Evolutionary conservation across 2,329 filamentous ascomycete genomes (phyloP).

Genomic region (Sclerotinia nivalis): DNA sequence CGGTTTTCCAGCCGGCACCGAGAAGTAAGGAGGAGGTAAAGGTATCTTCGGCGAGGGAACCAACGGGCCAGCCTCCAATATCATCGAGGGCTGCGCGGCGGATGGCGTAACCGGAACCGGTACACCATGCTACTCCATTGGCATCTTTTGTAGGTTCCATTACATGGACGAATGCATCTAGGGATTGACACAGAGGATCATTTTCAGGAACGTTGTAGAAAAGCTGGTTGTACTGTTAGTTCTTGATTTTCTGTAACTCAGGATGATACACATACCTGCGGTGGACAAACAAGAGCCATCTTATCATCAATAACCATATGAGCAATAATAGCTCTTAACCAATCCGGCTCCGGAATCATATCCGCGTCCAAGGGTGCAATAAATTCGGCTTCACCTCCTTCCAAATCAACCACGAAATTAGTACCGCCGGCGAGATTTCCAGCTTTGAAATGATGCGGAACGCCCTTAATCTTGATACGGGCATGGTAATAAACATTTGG

Average conservation of each 20-base stretch:
- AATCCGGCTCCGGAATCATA: slow-evolving; percentile 64
- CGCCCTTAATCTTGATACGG: slow-evolving; percentile 33
- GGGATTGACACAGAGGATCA: slow-evolving; percentile 56
- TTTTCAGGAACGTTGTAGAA: slow-evolving; percentile 63
- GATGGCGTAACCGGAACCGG: slow-evolving; percentile 62
- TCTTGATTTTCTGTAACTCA: too few relatives aligned
- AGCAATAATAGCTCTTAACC: slow-evolving; percentile 60
- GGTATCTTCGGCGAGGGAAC: slow-evolving; percentile 61
- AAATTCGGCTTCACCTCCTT: slow-evolving; percentile 51
- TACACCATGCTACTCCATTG: slow-evolving; percentile 59
- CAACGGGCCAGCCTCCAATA: slow-evolving; percentile 62
- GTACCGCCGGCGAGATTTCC: slow-evolving; percentile 64
- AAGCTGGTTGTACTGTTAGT: slow-evolving; percentile 40
- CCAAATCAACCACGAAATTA: slow-evolving; percentile 51
- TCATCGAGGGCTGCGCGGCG: slow-evolving; percentile 60
- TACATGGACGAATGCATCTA: slow-evolving; percentile 60
- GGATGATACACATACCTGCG: slow-evolving; percentile 44
- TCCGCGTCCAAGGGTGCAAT: slow-evolving; percentile 67
- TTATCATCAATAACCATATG: slow-evolving; percentile 58
- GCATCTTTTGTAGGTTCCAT: slow-evolving; percentile 50
- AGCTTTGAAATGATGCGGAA: slow-evolving; percentile 60
- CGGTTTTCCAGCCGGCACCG: slow-evolving; percentile 62
- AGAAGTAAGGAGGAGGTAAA: slow-evolving; percentile 60
- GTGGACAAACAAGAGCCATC: slow-evolving; percentile 60
- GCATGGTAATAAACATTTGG: slow-evolving; percentile 56